Conservation (phyloP, 805 yeast genomes). For the Ogataea ramenticola region DNA sequence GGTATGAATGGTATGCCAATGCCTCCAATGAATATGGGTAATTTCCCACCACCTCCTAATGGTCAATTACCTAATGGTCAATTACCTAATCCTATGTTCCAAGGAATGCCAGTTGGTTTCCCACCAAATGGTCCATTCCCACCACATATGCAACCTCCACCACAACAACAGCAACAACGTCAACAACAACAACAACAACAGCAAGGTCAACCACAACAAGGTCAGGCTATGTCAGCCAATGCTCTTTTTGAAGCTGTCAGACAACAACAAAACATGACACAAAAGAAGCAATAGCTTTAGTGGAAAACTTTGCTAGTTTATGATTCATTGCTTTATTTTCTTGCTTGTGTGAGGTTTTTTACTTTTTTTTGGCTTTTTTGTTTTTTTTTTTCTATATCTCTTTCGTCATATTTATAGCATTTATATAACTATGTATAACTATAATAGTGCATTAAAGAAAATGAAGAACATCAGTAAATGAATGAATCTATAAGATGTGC, state of each 20-base stretch:
- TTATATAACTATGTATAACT: too few species aligned
- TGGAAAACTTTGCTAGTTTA: too few species aligned
- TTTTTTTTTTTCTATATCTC: too few species aligned
- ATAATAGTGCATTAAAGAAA: too few species aligned
- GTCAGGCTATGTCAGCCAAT: background rate
- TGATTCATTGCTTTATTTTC: too few species aligned
- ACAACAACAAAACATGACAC: background rate
- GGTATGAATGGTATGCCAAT: slow-evolving; percentile 1
- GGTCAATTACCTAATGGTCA: slow-evolving; percentile 2
- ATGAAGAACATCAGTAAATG: background rate
- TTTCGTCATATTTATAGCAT: too few species aligned
- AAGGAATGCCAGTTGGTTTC: slow-evolving; percentile 1
- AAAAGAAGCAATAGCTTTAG: background rate
- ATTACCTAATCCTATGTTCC: slow-evolving; percentile 3
- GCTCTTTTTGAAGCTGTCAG: slow-evolving; percentile 3
- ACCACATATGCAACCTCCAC: slow-evolving; percentile 4
- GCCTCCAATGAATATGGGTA: background rate
- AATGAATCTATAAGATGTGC: slow-evolving; percentile 18
- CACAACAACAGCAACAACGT: slow-evolving; percentile 9
- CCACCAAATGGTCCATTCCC: slow-evolving; percentile 1
- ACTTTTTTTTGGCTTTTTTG: background rate
- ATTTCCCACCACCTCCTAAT: background rate
- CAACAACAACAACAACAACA: slow-evolving; percentile 10
- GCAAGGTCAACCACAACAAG: slow-evolving; percentile 12
- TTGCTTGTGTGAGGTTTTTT: too few species aligned